Evolutionary conservation across 306 rosid genomes (phyloP), one percentile per base, ranked within the genome.

Genomic region (Glycine tomentella): DNA sequence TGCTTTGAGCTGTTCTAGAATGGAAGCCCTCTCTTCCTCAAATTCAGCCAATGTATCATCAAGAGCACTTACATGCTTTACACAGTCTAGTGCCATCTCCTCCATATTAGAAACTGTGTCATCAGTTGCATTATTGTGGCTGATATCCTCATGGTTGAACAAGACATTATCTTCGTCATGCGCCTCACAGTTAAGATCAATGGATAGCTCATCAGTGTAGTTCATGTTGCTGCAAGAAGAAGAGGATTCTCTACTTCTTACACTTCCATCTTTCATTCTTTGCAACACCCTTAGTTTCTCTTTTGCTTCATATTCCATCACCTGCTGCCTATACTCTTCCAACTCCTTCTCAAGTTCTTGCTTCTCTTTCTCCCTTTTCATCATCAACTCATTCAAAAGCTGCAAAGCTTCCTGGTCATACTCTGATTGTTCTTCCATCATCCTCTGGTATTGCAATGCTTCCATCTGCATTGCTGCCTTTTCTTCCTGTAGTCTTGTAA

Each of bases 381-480:
- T 11, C 92, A 93, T 90, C 36, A 93, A 80, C 78, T 93, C 97
- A n/a, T 91, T 93, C 83, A 93, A 13, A 50, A 93, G 90, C 79
- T 91, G 96, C n/a, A 93, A 80, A 12, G 97, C 97, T 76, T 91
- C 97, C 48, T 93, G 97, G 67, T 93, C 97, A 69, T 93, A 91
- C 80, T 93, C 97, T 2, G 97, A 82, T 83, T 93, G 97, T 83
- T 93, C 97, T 89, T 93, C 97, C 94, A 93, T 93, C 96, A 93
- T 93, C 59, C 96, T 81, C 67, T 93, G 96, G 86, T 93, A 93
- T 80, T 93, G 97, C 84, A 91, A 62, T 48, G 96, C 97, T 83
- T 93, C 96, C 97, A 93, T 93, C 86, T 91, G 94, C 96, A 90
- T 88, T 56, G 94, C 90, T 2, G 96, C 96, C 63, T 93, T 93